Evolutionary conservation across 106 monocot species (phyloP), one percentile per base, ranked within the genome.

Genomic region (Hemerocallis citrina): DNA sequence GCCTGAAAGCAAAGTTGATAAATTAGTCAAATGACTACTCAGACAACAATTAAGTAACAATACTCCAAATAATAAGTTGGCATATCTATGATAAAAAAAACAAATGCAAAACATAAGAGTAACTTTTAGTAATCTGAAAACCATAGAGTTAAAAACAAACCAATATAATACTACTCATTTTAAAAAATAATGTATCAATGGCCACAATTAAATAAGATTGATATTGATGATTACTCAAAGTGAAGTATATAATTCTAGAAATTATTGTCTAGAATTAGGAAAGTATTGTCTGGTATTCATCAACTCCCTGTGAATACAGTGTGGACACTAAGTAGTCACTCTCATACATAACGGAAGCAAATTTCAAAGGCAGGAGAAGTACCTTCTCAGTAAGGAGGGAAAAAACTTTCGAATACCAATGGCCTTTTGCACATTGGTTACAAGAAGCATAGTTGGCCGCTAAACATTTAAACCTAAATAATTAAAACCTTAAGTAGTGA

Each of bases 1-100:
- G 83, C 83, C 83, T 83, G 63, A 41, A 65, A 55, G 29, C 31
- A 43, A 8, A 42, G 3, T 9, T 8, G 57, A 9, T 11, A 58
- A 58, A 19, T 37, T 3, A 37, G 17, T 33, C n/a, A n/a, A n/a
- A n/a, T n/a, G n/a, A 56, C 34, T 15, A 5, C 11, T 14, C 30
- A 27, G 27, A 27, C 24, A 14, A 15, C 15, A 15, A 5, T 15
- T 6, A 54, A 54, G 31, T 16, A 32, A 16, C 16, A 52, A 52
- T 3, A 54, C 20, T 30, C 14, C 54, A 54, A n/a, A 31, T 15
- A 32, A 0, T 0, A 13, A 4, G n/a, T 32, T 2, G 15, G 17
- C 31, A 54, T 32, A 54, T 31, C 31, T 3, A 19, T 5, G 46
- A 2, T 19, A n/a, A 54, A 32, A 32, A 54, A 32, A 6, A 54